Evolutionary conservation across 176 grass and related monocot species (phyloP).

Genomic region (Tuctoria greenei): DNA sequence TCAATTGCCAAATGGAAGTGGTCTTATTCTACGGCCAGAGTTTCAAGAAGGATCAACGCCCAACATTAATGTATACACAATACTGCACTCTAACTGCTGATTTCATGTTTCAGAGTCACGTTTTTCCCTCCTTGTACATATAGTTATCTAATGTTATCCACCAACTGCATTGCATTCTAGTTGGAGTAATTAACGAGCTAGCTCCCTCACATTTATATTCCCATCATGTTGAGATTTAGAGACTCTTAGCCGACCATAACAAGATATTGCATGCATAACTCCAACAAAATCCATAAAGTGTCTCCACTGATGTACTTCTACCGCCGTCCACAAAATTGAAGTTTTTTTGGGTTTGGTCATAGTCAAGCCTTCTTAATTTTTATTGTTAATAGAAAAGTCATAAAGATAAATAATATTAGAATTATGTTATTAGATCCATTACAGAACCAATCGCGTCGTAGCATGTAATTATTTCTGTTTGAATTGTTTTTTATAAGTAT

Average conservation of each 20-base stretch:
- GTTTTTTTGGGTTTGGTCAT: background rate
- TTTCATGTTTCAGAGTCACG: background rate
- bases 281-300: background rate
- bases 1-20: conserved; percentile 1
- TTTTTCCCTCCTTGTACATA: no score
- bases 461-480: no score
- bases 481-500: no score
- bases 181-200: background rate
- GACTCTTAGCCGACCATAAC: background rate
- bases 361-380: no score
- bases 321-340: background rate
- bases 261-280: background rate
- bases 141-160: background rate
- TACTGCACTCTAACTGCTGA: background rate
- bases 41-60: background rate
- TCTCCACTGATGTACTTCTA: background rate
- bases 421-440: no score
- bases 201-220: background rate
- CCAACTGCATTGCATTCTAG: background rate
- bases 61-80: background rate
- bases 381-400: no score
- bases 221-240: background rate
- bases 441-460: no score
- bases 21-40: background rate
- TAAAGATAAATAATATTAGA: no score